phyloP scores from a whole-genome alignment of 2,329 filamentous ascomycete genomes.

The Aspergillus sp. region DNA sequence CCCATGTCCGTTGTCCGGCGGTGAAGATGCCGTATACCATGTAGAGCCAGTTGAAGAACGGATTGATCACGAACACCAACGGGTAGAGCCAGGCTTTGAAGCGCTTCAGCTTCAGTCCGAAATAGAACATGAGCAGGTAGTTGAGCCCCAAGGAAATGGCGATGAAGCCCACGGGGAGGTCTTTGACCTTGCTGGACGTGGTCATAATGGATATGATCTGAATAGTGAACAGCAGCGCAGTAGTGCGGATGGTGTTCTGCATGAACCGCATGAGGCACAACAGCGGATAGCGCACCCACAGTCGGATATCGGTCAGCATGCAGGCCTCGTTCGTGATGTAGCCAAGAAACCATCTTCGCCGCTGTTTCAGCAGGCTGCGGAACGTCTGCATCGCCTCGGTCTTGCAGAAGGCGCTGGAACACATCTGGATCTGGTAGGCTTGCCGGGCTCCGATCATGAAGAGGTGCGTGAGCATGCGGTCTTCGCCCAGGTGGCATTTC shows the following conservation, averaged over 20 bases:
- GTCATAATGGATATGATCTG: slow-evolving; percentile 83
- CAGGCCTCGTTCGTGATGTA: slow-evolving; percentile 98
- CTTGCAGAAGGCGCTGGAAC: slow-evolving; percentile 96
- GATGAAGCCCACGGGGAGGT: slow-evolving; percentile 90
- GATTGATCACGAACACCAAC: slow-evolving; percentile 91
- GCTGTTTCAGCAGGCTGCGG: slow-evolving; percentile 82
- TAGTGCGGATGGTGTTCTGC: slow-evolving; percentile 95
- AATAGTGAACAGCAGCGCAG: slow-evolving; percentile 89
- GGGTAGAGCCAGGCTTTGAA: slow-evolving; percentile 96
- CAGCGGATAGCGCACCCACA: slow-evolving; percentile 89
- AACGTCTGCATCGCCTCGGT: slow-evolving; percentile 94
- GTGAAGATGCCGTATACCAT: slow-evolving; percentile 98
- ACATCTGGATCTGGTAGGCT: slow-evolving; percentile 95
- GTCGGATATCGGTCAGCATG: slow-evolving; percentile 90
- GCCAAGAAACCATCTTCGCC: slow-evolving; percentile 91
- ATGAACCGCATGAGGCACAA: slow-evolving; percentile 84
- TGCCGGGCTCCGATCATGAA: slow-evolving; percentile 98
- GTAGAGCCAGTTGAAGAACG: slow-evolving; percentile 97
- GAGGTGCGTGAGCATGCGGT: slow-evolving; percentile 93
- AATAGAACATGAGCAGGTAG: slow-evolving; percentile 95
- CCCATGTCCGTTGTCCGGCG: slow-evolving; percentile 91
- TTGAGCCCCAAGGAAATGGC: slow-evolving; percentile 88
- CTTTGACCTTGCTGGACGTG: slow-evolving; percentile 72
- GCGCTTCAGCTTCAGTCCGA: slow-evolving; percentile 78
- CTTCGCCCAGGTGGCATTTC: slow-evolving; percentile 92